Evolutionary conservation across 1,284 basidiomycete genomes (phyloP).

Genomic region (Puccinia coronata): DNA sequence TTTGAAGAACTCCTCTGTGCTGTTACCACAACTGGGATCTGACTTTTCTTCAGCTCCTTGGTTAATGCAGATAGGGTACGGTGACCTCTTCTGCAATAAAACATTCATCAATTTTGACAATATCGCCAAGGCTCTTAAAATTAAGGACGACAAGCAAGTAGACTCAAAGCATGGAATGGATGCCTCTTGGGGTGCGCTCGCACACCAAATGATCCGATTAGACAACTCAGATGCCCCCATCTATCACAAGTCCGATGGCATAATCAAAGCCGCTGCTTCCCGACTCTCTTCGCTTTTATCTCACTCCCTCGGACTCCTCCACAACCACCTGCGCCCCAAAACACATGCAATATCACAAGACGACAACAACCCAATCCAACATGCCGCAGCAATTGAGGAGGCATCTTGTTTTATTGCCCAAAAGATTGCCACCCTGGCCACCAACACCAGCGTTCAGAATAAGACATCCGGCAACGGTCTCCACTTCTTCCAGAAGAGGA

Average conservation of each 20-base stretch:
- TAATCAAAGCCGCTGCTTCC: background rate
- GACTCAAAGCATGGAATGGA: no score
- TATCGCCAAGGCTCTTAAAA: background rate
- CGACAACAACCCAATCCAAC: background rate
- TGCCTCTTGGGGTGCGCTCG: background rate
- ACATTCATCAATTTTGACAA: background rate
- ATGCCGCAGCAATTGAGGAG: background rate
- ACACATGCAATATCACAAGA: background rate
- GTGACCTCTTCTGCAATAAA: background rate
- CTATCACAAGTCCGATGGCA: background rate
- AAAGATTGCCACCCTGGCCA: background rate
- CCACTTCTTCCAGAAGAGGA: background rate
- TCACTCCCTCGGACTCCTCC: background rate
- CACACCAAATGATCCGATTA: background rate
- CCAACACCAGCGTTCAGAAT: background rate
- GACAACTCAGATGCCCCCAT: background rate
- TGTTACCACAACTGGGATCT: no score
- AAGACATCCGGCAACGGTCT: background rate
- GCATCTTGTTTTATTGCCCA: background rate
- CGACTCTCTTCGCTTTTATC: background rate
- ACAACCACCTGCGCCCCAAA: no score
- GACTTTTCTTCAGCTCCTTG: background rate
- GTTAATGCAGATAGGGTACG: background rate
- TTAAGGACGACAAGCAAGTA: background rate
- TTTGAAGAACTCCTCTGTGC: no score